Evolutionary conservation across 495 filamentous ascomycete species (phyloP), one percentile per base, ranked within the genome.

Genomic region (Aspergillus asperescens): DNA sequence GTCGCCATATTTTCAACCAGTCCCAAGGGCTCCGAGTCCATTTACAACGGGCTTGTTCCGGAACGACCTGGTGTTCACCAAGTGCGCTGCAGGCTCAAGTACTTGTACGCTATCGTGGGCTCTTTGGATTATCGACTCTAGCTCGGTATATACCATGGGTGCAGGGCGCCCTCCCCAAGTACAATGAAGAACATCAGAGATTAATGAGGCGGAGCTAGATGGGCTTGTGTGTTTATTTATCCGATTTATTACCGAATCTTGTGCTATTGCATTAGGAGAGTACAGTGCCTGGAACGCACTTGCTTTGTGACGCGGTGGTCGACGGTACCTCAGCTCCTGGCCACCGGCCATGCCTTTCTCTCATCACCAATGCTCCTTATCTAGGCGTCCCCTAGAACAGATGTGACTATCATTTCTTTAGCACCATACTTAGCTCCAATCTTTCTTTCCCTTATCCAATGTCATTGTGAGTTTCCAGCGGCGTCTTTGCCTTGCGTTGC

Each of bases 1-100:
- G 65, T 87, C 88, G 0, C 86, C 82, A 3, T 62, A 77, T 72
- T 88, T 78, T 62, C 81, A 85, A 57, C 83, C 85, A 1, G 65
- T 62, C n/a, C 83, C 85, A 0, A 65, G 67, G 45, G 82, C 83
- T 0, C 71, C 75, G 0, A 52, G 65, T 0, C 82, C 81, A 1
- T 86, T 81, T 68, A 65, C 63, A 1, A 53, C 68, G 1, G 68
- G 75, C 9, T 5, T 62, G 0, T 66, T 70, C 10, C 65, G 77
- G 7, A 67, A 69, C 28, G 84, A 85, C 53, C 82, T 81, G 13
- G 63, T 71, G 52, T 84, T 81, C 50, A 37, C 59, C 0, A 63
- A 69, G 13, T 84, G 81, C 55, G 46, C 57, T 18, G 68, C 66
- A 3, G 65, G 72, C 6, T 46, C 58, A 7, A 15, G 12, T 4